phyloP scores from a whole-genome alignment of 1,284 basidiomycete genomes.

The Athelia sp. region DNA sequence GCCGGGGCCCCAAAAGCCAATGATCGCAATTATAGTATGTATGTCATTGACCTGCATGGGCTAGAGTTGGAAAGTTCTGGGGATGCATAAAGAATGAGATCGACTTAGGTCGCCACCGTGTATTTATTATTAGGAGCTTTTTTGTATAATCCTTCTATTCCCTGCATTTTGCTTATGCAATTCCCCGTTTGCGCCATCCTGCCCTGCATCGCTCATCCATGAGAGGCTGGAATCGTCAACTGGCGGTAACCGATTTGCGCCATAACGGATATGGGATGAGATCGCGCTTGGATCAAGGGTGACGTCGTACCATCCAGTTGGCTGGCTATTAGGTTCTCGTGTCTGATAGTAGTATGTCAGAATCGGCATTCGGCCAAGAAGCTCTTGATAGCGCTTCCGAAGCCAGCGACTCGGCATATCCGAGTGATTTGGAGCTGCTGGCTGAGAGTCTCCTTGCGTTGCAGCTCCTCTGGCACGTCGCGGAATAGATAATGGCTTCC shows the following conservation, averaged over 20 bases:
- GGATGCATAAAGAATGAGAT: slow-evolving; percentile 6
- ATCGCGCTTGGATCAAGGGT: slow-evolving; percentile 10
- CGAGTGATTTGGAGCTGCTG: slow-evolving; percentile 10
- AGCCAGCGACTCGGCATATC: slow-evolving; percentile 53
- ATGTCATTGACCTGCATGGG: slow-evolving; percentile 78
- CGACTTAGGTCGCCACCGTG: neutral
- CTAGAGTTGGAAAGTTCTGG: slow-evolving; percentile 60
- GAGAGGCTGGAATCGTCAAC: neutral
- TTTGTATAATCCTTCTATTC: neutral
- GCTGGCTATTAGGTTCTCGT: slow-evolving; percentile 3
- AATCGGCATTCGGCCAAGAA: slow-evolving; percentile 54
- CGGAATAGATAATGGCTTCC: slow-evolving; percentile 19
- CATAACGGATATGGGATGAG: neutral
- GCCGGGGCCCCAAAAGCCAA: slow-evolving; percentile 44
- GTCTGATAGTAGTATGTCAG: slow-evolving; percentile 30
- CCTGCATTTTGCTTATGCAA: neutral
- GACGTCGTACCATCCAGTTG: slow-evolving; percentile 18
- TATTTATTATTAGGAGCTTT: neutral
- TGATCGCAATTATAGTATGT: slow-evolving; percentile 72
- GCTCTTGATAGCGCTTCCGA: slow-evolving; percentile 57
- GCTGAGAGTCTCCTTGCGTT: neutral
- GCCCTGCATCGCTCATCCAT: neutral
- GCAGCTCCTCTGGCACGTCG: slow-evolving; percentile 23
- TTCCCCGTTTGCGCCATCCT: neutral
- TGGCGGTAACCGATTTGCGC: neutral